phyloP scores from a whole-genome alignment of 345 rosid species.

The Kernera saxatilis region DNA sequence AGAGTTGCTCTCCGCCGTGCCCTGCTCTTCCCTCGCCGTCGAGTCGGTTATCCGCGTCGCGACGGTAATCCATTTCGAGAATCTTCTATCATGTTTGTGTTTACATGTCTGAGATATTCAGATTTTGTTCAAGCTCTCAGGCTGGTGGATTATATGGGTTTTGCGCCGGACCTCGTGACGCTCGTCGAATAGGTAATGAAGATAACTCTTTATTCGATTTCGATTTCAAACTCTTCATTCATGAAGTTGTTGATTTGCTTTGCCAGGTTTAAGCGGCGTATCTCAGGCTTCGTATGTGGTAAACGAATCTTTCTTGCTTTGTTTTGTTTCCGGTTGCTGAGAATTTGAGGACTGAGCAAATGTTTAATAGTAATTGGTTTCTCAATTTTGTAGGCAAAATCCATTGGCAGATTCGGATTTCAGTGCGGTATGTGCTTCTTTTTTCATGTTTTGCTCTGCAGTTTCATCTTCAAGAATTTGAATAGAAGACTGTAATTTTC shows the following conservation, averaged over 20 bases:
- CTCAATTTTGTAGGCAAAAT: slow-evolving; percentile 50
- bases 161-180: slow-evolving; percentile 56
- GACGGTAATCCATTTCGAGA: slow-evolving; percentile 33
- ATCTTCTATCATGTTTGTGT: not conserved
- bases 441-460: too few relatives aligned
- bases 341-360: not conserved
- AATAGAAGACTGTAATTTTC: not conserved
- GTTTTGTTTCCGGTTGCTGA: not conserved
- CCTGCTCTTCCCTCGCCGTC: slow-evolving; percentile 77
- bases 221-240: too few relatives aligned
- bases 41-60: slow-evolving; percentile 61
- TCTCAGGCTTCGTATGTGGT: slow-evolving; percentile 73
- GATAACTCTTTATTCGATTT: not conserved
- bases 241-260: not conserved
- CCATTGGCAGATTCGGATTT: slow-evolving; percentile 47
- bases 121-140: slow-evolving; percentile 33
- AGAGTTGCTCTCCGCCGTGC: slow-evolving; percentile 41
- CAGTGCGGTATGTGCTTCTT: slow-evolving; percentile 68
- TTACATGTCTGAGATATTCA: not conserved
- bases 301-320: slow-evolving; percentile 3
- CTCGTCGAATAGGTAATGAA: slow-evolving; percentile 48
- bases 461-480: too few relatives aligned
- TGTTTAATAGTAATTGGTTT: not conserved
- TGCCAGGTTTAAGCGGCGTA: slow-evolving; percentile 58
- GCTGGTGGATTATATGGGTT: slow-evolving; percentile 76